These are phyloP conservation scores for Cladosporium oxysporum DNA, from an alignment of 2,329 filamentous ascomycete species.

Conservation along the genomic window DNA sequence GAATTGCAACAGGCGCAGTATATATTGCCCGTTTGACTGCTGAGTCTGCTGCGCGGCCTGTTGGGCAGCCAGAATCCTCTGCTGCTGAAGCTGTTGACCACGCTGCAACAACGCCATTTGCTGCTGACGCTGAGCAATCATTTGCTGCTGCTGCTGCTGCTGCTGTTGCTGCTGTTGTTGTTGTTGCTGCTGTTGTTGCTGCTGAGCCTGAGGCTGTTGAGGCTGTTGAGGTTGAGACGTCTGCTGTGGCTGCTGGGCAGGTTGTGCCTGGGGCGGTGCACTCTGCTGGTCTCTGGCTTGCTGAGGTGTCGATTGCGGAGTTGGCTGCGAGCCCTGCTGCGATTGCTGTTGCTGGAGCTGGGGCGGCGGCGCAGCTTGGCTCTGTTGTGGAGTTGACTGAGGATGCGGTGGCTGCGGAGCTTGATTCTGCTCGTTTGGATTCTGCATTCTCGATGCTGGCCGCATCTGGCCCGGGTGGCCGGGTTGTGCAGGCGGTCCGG, in stretches of 20 bases:
- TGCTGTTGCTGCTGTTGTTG: slow-evolving; percentile 49
- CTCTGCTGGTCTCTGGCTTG: slow-evolving; percentile 35
- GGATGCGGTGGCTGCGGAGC: slow-evolving; percentile 26
- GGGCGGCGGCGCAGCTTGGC: slow-evolving; percentile 29
- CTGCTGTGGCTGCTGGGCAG: slow-evolving; percentile 34
- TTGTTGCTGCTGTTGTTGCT: slow-evolving; percentile 48
- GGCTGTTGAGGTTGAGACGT: slow-evolving; percentile 22
- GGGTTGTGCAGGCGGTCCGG: slow-evolving; percentile 42
- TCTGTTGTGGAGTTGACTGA: slow-evolving; percentile 27
- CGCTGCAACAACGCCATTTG: slow-evolving; percentile 34
- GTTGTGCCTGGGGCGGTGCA: slow-evolving; percentile 38
- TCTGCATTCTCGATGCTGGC: slow-evolving; percentile 42
- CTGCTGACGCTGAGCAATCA: slow-evolving; percentile 26
- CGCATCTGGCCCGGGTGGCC: slow-evolving; percentile 41
- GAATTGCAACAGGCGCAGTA: slow-evolving; percentile 57
- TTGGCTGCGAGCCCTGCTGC: slow-evolving; percentile 23
- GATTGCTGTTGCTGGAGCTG: slow-evolving; percentile 40
- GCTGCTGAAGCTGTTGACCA: slow-evolving; percentile 35
- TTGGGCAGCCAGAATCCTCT: slow-evolving; percentile 37
- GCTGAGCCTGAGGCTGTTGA: slow-evolving; percentile 26
- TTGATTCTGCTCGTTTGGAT: slow-evolving; percentile 35
- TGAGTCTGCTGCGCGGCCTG: slow-evolving; percentile 28
- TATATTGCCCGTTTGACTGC: slow-evolving; percentile 43
- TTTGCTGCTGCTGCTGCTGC: slow-evolving; percentile 29
- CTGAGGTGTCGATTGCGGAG: slow-evolving; percentile 23